These are phyloP conservation scores for Globisporangium cylindrosporum DNA, from an alignment of 352 stramenopile genomes.

Conservation along the genomic window DNA sequence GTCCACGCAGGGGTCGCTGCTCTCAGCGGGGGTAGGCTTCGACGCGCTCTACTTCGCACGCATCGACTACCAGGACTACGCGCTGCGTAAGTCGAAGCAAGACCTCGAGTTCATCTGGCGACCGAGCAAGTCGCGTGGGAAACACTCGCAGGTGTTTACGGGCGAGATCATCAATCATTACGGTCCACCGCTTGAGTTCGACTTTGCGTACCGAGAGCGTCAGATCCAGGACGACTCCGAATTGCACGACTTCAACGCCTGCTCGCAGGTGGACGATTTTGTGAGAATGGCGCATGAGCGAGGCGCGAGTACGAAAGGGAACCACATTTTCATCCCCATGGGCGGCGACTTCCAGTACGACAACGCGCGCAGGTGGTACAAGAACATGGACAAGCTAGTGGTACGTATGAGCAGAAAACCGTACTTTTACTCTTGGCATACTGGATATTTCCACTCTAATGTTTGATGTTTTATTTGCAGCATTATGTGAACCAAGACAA, in stretches of 20 bases:
- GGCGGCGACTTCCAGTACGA: conserved; percentile 94
- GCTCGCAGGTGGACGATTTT: conserved; percentile 81
- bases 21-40: conserved; percentile 92
- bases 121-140: conserved; percentile 80
- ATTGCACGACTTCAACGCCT: conserved; percentile 90
- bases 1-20: conserved; percentile 89
- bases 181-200: conserved; percentile 63
- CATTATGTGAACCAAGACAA: conserved; percentile 92
- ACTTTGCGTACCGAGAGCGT: conserved; percentile 65
- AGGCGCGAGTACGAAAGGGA: conserved; percentile 63
- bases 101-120: conserved; percentile 96
- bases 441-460: not conserved
- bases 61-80: conserved; percentile 97
- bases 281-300: conserved; percentile 71
- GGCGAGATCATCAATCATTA: conserved; percentile 87
- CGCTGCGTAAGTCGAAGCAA: conserved; percentile 78
- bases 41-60: conserved; percentile 97
- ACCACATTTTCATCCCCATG: conserved; percentile 90
- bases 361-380: conserved; percentile 87
- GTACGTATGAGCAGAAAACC: conserved; percentile 5
- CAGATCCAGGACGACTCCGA: conserved; percentile 85
- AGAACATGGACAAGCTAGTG: conserved; percentile 97
- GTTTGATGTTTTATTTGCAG: conserved; percentile 11
- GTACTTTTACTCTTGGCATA: no score
- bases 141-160: conserved; percentile 82